Conservation (phyloP, 352 stramenopile species). For the Phytophthora pluvialis region DNA sequence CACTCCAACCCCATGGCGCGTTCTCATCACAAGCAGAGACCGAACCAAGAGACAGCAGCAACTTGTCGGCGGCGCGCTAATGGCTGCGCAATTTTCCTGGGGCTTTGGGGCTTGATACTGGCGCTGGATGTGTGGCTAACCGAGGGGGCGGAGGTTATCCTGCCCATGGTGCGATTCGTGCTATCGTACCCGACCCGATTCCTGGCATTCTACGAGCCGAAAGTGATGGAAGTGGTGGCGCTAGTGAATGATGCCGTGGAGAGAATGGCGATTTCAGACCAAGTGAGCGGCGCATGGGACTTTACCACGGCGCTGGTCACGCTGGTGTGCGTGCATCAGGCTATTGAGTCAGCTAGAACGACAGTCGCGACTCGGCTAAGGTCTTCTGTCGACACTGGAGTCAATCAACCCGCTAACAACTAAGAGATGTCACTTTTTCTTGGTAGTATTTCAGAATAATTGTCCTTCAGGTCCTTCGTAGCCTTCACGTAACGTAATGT, state of each 20-base stretch:
- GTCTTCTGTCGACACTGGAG: constrained; percentile 3
- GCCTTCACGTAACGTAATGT: too few relatives aligned
- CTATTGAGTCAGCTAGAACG: constrained; percentile 34
- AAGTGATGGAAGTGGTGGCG: constrained; percentile 20
- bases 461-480: too few relatives aligned
- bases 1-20: background rate
- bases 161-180: constrained; percentile 24
- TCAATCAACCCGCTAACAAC: too few relatives aligned
- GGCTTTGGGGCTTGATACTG: constrained; percentile 5
- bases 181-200: constrained; percentile 37
- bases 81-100: background rate
- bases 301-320: constrained; percentile 40
- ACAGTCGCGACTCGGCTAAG: constrained; percentile 7
- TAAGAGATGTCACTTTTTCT: too few relatives aligned
- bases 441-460: too few relatives aligned
- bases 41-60: background rate
- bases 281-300: constrained; percentile 41
- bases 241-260: constrained; percentile 10
- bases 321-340: constrained; percentile 41
- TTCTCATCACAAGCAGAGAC: background rate
- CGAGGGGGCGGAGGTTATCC: constrained; percentile 1
- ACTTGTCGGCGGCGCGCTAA: background rate
- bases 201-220: constrained; percentile 42
- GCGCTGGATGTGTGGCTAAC: constrained; percentile 10
- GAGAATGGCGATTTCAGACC: constrained; percentile 31